Base-by-base conservation (phyloP, 768 basidiomycete species). In the Xerocomellus chrysenteron region DNA sequence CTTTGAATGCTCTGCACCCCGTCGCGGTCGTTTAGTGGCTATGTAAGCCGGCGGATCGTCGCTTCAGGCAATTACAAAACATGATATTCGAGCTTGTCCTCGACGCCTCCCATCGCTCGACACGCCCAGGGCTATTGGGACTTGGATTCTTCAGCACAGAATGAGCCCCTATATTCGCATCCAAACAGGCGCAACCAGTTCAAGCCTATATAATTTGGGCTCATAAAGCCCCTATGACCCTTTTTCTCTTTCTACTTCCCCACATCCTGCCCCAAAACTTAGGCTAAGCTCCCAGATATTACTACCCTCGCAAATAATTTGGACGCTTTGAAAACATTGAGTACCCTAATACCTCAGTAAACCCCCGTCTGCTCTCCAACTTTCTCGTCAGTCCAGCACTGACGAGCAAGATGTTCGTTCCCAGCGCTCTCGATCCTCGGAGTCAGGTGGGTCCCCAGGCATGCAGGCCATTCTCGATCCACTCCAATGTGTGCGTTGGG, bases 401-500 rank as follows among this genome's bases (percentile, higher is more conserved):
- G 7, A 44, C 51, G 42, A 52, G 16, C 39, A 28, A 21, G 45
- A 61, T 66, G 65, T 30, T 57, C 3, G 3, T 57, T n/a, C 17
- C 42, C 10, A 7, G 4, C 5, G 2, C 2, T 26, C 32, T 57
- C 12, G 13, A 40, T 41, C 39, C 50, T 45, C 47, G 56, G 33
- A 13, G 6, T 36, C 10, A 17, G 2, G 19, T 17, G 0, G 17
- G 11, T 10, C 59, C 61, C 24, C 46, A 42, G 2, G 11, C 30
- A 1, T 69, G 69, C 45, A 47, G 36, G 17, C 54, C 59, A 14
- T 57, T 64, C 36, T 50, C 55, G 1, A 1, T 59, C 32, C 17
- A 50, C 0, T 56, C 50, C 16, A 57, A 48, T 3, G 59, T 71
- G 4, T 68, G 69, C 16, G 16, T 68, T 4, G 67, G 69, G 0